These are phyloP conservation scores for Penicillium silybi DNA, from an alignment of 495 filamentous ascomycete genomes.

Conservation along the genomic window DNA sequence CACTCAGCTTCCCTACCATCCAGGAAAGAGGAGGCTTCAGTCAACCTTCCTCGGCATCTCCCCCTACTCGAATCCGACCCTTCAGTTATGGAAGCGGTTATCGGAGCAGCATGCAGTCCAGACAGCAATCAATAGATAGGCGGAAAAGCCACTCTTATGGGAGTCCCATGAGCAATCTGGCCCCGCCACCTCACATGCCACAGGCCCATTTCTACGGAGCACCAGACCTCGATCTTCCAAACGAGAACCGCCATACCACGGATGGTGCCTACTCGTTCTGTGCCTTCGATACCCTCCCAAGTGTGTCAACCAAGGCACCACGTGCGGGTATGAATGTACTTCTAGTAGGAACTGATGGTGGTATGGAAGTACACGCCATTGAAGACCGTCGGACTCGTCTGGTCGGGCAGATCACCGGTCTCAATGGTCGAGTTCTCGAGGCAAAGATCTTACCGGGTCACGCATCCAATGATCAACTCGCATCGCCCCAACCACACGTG, in stretches of 20 bases:
- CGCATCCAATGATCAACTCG: slow-evolving; percentile 38
- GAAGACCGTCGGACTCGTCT: slow-evolving; percentile 62
- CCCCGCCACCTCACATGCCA: slow-evolving; percentile 76
- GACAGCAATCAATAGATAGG: slow-evolving; percentile 40
- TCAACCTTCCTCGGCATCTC: slow-evolving; percentile 49
- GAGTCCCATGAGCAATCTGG: slow-evolving; percentile 43
- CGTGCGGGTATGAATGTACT: slow-evolving; percentile 63
- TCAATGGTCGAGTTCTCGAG: slow-evolving; percentile 74
- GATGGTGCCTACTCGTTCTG: slow-evolving; percentile 71
- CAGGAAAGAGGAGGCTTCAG: slow-evolving; percentile 44
- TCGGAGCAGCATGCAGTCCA: slow-evolving; percentile 30
- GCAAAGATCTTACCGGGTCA: slow-evolving; percentile 71
- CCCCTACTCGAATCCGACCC: slow-evolving; percentile 41
- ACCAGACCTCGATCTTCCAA: slow-evolving; percentile 49
- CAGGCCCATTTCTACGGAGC: slow-evolving; percentile 68
- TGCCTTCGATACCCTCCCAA: slow-evolving; percentile 68
- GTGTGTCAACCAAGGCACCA: slow-evolving; percentile 40
- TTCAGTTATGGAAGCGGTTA: slow-evolving; percentile 44
- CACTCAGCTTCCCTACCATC: slow-evolving; percentile 36
- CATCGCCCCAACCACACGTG: slow-evolving; percentile 56
- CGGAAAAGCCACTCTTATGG: slow-evolving; percentile 44
- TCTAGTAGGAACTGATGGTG: slow-evolving; percentile 70
- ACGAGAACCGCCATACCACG: slow-evolving; percentile 24
- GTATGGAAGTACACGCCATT: slow-evolving; percentile 66
- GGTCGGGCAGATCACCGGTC: slow-evolving; percentile 63